Conservation (phyloP, 352 stramenopile species). For the Chrysophaeum taylorii region DNA sequence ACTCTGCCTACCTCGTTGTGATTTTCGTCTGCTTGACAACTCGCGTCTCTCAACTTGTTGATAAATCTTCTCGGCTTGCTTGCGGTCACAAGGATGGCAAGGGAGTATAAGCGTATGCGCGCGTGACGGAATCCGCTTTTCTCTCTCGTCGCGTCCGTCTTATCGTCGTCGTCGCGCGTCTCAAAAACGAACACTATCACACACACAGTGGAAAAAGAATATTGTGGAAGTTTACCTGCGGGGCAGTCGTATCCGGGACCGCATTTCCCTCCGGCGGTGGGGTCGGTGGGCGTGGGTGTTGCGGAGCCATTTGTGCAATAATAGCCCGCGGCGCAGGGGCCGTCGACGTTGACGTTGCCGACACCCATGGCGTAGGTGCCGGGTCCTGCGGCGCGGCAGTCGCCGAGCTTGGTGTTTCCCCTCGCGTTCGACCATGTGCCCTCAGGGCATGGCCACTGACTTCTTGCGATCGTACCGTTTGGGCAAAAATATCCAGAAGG, state of each 20-base stretch:
- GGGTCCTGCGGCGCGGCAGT: conserved; percentile 26
- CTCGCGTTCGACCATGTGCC: conserved; percentile 58
- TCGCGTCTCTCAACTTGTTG: no score
- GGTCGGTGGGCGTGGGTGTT: conserved; percentile 2
- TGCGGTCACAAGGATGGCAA: no score
- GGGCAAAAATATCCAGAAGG: conserved; percentile 63
- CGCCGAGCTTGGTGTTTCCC: conserved; percentile 31
- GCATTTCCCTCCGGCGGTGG: conserved; percentile 46
- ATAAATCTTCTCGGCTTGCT: no score
- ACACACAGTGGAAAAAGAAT: conserved; percentile 36
- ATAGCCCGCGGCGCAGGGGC: conserved; percentile 17
- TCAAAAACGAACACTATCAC: conserved; percentile 52
- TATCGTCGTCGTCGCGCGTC: no score
- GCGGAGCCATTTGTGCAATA: conserved; percentile 16
- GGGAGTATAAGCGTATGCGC: no score
- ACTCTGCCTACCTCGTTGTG: no score
- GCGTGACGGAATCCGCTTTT: no score
- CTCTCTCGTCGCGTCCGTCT: no score
- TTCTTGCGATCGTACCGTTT: conserved; percentile 39
- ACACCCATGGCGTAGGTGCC: conserved; percentile 33
- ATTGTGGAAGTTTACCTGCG: conserved; percentile 46
- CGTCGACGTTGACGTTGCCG: background rate
- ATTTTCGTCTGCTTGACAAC: no score
- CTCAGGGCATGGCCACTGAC: conserved; percentile 51
- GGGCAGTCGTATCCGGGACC: conserved; percentile 69